Conservation (phyloP, 2,329 filamentous ascomycete species). For the Pezicula carpinea region DNA sequence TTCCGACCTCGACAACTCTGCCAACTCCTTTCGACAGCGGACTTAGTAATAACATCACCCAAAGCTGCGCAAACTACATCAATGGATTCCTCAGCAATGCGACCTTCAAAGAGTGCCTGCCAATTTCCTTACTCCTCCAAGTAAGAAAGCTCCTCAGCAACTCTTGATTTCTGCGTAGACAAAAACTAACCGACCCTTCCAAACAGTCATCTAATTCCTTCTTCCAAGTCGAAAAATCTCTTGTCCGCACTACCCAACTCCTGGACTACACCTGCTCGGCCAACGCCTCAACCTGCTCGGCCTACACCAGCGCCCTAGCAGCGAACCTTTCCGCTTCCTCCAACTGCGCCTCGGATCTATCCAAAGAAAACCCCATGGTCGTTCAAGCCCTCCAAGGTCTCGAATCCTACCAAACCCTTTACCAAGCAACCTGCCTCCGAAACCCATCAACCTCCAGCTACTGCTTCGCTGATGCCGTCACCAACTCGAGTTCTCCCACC, state of each 20-base stretch:
- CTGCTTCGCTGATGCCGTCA: constrained; percentile 79
- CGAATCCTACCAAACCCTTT: constrained; percentile 71
- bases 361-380: constrained; percentile 63
- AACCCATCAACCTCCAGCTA: constrained; percentile 63
- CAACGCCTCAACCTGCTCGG: constrained; percentile 59
- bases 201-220: constrained; percentile 74
- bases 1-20: constrained; percentile 35
- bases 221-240: constrained; percentile 71
- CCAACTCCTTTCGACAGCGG: constrained; percentile 65
- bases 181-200: constrained; percentile 1
- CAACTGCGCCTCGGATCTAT: constrained; percentile 70
- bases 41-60: constrained; percentile 57
- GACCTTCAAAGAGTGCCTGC: constrained; percentile 56
- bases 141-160: constrained; percentile 39
- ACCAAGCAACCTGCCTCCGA: constrained; percentile 74
- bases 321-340: constrained; percentile 53
- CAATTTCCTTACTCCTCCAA: constrained; percentile 78
- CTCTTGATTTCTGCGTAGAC: not conserved
- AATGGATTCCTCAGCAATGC: constrained; percentile 21
- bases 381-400: constrained; percentile 72
- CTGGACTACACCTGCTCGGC: constrained; percentile 75
- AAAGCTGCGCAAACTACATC: constrained; percentile 25
- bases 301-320: constrained; percentile 61
- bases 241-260: constrained; percentile 67
- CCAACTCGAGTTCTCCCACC: constrained; percentile 64